Evolutionary conservation across 148 eudicot species (phyloP).

Genomic region (Limonium bicolor): DNA sequence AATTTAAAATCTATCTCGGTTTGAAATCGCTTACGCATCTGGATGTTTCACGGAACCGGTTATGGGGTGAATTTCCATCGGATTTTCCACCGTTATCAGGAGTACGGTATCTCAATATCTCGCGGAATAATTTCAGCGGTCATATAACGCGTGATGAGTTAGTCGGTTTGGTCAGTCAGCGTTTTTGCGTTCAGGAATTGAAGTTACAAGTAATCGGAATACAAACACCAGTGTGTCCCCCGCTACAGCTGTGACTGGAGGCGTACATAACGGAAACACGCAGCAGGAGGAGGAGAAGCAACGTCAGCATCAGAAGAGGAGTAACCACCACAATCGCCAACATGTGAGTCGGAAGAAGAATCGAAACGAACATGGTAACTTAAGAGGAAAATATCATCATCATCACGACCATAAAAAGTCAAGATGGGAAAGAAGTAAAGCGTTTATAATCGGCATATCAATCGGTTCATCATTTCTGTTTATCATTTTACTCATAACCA

Average conservation of each 20-base stretch:
- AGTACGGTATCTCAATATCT: conserved; percentile 52
- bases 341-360: too few species aligned
- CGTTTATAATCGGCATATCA: neutral
- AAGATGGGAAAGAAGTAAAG: neutral
- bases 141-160: conserved; percentile 1
- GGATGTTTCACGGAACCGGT: conserved; percentile 47
- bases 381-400: too few species aligned
- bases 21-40: conserved; percentile 24
- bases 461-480: neutral
- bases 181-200: conserved; percentile 50
- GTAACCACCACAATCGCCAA: neutral
- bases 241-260: neutral
- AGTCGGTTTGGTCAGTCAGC: conserved; percentile 40
- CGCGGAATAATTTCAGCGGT: conserved; percentile 60
- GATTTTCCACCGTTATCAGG: conserved; percentile 43
- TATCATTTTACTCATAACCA: neutral
- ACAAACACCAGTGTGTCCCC: neutral
- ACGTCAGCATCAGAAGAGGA: neutral
- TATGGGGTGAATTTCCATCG: conserved; percentile 43
- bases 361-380: neutral
- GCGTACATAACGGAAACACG: too few species aligned
- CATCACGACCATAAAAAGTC: neutral
- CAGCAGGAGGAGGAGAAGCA: too few species aligned
- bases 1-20: conserved; percentile 20
- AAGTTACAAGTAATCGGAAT: conserved; percentile 5